Base-by-base conservation (phyloP, 352 stramenopile species). In the Achlya hypogyna region DNA sequence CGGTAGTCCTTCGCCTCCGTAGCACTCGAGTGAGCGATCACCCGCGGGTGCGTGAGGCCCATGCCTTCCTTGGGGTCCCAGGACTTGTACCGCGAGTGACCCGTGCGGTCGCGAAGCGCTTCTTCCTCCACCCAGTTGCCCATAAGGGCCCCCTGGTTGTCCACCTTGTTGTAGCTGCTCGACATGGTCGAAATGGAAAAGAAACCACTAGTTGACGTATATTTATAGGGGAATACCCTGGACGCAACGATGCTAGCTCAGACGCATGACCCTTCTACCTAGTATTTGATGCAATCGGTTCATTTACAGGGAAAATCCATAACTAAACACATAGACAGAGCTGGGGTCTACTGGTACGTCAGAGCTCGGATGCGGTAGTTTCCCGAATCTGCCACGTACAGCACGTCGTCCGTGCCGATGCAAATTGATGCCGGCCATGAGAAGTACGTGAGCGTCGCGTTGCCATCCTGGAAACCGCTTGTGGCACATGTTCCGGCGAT, bases 51-150 rank as follows among this genome's bases (percentile, higher is more conserved):
- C n/a, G 59, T 34, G 18, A 66, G 16, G 20, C 59, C 59, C 59
- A 66, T 66, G 38, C 38, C 59, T 56, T 53, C 59, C 28, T 66
- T 66, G 20, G 59, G 38, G 3, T 25, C 43, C 59, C 59, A 66
- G 10, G 59, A 56, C 28, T 66, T 49, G 59, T 66, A 66, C 10
- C 83, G 78, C 2, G 80, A 75, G 34, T 82, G 84, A 3, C 83
- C 85, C 8, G 85, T 94, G 35, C 58, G 65, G 4, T 71, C 53
- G 9, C 81, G 79, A 40, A 94, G 71, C 1, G 83, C 85, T 23
- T 89, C 76, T 62, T 94, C 85, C 35, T 94, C 83, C 51, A 94
- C 81, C 85, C 85, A 94, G 68, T 94, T 94, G 23, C 85, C 85
- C 23, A 91, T 75, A 22, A 94, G 74, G 49, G 82, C 77, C 16